Percentiles rank a stretch among this genome's conserved stretches.
phyloP scores from a whole-genome alignment of 2,329 filamentous ascomycete genomes.

The Neofusicoccum sp. region DNA sequence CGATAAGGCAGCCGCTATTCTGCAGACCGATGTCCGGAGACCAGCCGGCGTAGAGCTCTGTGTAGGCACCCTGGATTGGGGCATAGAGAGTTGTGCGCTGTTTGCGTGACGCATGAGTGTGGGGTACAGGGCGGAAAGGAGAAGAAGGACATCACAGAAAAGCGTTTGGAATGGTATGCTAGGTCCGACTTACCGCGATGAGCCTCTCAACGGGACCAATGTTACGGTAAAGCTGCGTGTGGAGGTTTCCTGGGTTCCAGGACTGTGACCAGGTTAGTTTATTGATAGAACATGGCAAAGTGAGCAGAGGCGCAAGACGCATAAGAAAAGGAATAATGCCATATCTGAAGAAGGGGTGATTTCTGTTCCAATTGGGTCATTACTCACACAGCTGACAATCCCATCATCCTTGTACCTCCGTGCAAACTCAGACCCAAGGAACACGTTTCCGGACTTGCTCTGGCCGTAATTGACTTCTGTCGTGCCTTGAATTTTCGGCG shows the following conservation, averaged over 20 bases:
- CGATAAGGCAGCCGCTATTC: constrained; percentile 36
- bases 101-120: neutral
- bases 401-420: constrained; percentile 26
- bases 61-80: constrained; percentile 17
- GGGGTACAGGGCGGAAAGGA: neutral
- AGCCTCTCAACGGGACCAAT: neutral
- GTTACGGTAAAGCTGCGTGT: constrained; percentile 41
- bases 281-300: too few relatives aligned
- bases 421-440: constrained; percentile 30
- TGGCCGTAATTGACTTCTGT: constrained; percentile 27
- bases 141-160: too few relatives aligned
- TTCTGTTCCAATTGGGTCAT: neutral
- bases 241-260: constrained; percentile 48
- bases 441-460: constrained; percentile 33
- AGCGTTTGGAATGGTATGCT: neutral
- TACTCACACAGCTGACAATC: constrained; percentile 25
- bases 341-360: too few relatives aligned
- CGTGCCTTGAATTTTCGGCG: neutral
- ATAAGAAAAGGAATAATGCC: too few relatives aligned
- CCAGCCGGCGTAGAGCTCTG: constrained; percentile 22
- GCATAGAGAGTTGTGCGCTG: constrained; percentile 7
- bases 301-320: too few relatives aligned
- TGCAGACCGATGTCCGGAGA: constrained; percentile 25
- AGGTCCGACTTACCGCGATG: constrained; percentile 10
- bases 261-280: neutral